Evolutionary conservation across 148 eudicot genomes (phyloP).

Genomic region (Vaccinium macrocarpon): DNA sequence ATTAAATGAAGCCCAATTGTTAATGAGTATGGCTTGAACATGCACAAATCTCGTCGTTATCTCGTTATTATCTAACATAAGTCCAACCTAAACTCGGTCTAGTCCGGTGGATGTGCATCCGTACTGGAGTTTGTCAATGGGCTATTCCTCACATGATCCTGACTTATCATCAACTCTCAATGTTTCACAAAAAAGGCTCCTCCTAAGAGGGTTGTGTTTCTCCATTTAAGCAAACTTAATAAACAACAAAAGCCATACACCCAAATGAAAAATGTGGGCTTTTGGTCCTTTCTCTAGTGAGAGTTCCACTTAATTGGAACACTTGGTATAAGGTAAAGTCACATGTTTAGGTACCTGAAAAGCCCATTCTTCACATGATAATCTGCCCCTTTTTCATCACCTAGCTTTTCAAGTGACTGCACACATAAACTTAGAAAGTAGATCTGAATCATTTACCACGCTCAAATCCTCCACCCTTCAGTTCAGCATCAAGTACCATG

Average conservation of each 20-base stretch:
- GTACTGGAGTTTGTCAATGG: no score
- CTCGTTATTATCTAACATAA: no score
- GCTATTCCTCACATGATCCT: neutral
- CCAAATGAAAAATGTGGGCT: constrained; percentile 3
- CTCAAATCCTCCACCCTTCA: neutral
- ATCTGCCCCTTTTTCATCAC: constrained; percentile 21
- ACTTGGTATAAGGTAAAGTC: neutral
- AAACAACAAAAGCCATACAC: constrained; percentile 14
- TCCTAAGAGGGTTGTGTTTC: constrained; percentile 13
- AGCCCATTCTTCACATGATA: constrained; percentile 26
- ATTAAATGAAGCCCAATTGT: no score
- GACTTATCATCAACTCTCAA: constrained; percentile 5
- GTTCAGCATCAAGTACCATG: constrained; percentile 13
- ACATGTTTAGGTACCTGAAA: neutral
- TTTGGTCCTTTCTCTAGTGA: neutral
- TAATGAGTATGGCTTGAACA: no score
- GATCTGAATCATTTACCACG: neutral
- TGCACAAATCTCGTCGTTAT: no score
- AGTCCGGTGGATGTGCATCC: no score
- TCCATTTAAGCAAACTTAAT: constrained; percentile 16
- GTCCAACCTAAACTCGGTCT: no score
- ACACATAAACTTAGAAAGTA: neutral
- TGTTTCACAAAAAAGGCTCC: neutral
- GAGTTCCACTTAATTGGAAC: constrained; percentile 6
- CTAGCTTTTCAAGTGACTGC: constrained; percentile 14